Conservation (phyloP, 2,329 filamentous ascomycete genomes). For the Aspergillus tubingensis region DNA sequence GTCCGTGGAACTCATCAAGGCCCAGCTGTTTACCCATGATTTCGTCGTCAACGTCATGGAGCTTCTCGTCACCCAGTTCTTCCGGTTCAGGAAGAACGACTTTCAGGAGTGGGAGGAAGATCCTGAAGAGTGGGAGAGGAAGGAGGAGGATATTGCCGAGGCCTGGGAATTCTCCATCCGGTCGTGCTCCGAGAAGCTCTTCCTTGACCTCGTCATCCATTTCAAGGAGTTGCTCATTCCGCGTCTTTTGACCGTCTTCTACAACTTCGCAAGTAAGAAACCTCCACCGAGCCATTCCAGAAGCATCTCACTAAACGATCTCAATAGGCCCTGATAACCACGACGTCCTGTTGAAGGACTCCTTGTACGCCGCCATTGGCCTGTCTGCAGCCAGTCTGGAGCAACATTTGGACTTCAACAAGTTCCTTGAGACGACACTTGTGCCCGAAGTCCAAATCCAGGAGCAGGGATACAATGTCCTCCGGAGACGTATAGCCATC, state of each 20-base stretch:
- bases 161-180: conserved; percentile 92
- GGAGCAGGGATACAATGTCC: conserved; percentile 70
- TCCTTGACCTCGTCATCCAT: conserved; percentile 85
- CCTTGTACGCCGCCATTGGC: conserved; percentile 90
- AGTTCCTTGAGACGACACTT: conserved; percentile 73
- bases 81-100: conserved; percentile 82
- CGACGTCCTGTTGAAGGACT: conserved; percentile 84
- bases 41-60: conserved; percentile 82
- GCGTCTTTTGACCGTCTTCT: conserved; percentile 80
- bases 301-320: conserved; percentile 23
- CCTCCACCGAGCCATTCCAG: not conserved
- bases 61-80: conserved; percentile 80
- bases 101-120: conserved; percentile 92
- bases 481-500: conserved; percentile 85
- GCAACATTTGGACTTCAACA: conserved; percentile 77
- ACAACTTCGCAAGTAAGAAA: conserved; percentile 67
- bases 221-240: conserved; percentile 80
- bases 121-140: conserved; percentile 91
- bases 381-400: conserved; percentile 77
- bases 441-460: conserved; percentile 74
- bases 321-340: conserved; percentile 56
- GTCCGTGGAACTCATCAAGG: conserved; percentile 69
- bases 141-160: conserved; percentile 79
- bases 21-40: conserved; percentile 71
- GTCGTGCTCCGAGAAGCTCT: conserved; percentile 89